phyloP scores from a whole-genome alignment of 768 basidiomycete species.

The Mycena vitilis region DNA sequence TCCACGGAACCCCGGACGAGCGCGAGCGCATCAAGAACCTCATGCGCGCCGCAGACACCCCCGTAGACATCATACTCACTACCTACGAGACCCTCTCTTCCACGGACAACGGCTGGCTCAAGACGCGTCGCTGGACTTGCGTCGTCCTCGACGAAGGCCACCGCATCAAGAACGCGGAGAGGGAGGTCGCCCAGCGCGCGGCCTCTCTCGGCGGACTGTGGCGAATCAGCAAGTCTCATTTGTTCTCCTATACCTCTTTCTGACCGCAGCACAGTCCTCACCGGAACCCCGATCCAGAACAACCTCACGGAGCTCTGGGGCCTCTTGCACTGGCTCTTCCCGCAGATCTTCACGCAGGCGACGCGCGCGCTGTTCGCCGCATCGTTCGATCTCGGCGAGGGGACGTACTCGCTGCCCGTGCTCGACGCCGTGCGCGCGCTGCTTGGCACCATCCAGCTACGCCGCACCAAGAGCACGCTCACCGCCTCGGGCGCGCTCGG shows the following conservation, averaged over 20 bases:
- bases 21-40: constrained; percentile 65
- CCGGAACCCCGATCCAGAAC: constrained; percentile 81
- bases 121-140: constrained; percentile 65
- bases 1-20: constrained; percentile 67
- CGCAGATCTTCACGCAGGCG: constrained; percentile 59
- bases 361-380: constrained; percentile 62
- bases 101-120: constrained; percentile 68
- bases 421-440: constrained; percentile 61
- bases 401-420: constrained; percentile 62
- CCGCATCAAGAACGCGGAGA: constrained; percentile 77
- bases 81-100: constrained; percentile 75
- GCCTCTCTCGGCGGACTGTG: constrained; percentile 67
- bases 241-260: neutral
- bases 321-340: constrained; percentile 67
- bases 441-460: constrained; percentile 65
- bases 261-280: constrained; percentile 58
- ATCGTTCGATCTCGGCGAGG: constrained; percentile 65
- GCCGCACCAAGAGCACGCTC: constrained; percentile 67
- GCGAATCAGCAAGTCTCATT: constrained; percentile 58
- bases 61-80: constrained; percentile 71
- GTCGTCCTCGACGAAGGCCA: constrained; percentile 77
- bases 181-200: constrained; percentile 62
- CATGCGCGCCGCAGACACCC: constrained; percentile 49
- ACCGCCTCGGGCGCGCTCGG: constrained; percentile 24
- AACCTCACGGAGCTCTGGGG: constrained; percentile 70